phyloP scores from a whole-genome alignment of 495 filamentous ascomycete genomes.

The Polyplosphaeria fusca region DNA sequence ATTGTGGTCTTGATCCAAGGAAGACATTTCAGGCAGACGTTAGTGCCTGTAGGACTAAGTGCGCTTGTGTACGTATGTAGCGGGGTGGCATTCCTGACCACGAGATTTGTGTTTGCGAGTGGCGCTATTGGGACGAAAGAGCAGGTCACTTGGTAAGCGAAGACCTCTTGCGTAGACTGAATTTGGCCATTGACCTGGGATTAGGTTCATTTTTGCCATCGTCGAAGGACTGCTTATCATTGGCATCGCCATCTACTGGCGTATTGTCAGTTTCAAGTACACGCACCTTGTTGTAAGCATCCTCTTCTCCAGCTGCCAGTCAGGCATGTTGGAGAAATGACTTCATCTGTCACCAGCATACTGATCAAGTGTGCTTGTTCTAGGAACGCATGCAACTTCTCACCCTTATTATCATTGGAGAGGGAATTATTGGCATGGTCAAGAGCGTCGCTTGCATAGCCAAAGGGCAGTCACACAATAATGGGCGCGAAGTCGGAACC shows the following conservation, averaged over 20 bases:
- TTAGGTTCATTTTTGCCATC: slow-evolving; percentile 5
- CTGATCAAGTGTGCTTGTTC: no score
- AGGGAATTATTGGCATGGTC: slow-evolving; percentile 12
- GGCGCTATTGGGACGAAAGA: background rate
- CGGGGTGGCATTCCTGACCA: background rate
- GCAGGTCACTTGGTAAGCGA: background rate
- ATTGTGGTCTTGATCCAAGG: background rate
- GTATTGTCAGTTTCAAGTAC: slow-evolving; percentile 15
- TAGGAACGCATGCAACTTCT: slow-evolving; percentile 12
- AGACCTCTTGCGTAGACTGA: background rate
- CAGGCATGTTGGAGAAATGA: no score
- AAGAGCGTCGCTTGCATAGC: slow-evolving; percentile 3
- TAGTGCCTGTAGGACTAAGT: background rate
- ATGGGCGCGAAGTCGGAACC: background rate
- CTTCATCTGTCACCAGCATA: no score
- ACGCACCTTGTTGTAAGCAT: slow-evolving; percentile 21
- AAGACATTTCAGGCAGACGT: slow-evolving; percentile 5
- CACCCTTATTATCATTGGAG: slow-evolving; percentile 15
- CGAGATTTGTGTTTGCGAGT: slow-evolving; percentile 1
- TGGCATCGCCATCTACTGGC: slow-evolving; percentile 1
- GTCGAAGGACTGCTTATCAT: slow-evolving; percentile 1
- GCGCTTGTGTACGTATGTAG: background rate
- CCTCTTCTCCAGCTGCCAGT: no score
- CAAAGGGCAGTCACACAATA: background rate
- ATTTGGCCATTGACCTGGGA: no score